Percentiles rank a stretch among this genome's conserved stretches.
These are phyloP conservation scores for Coniella lustricola DNA, from an alignment of 2,329 filamentous ascomycete genomes.

Conservation along the genomic window DNA sequence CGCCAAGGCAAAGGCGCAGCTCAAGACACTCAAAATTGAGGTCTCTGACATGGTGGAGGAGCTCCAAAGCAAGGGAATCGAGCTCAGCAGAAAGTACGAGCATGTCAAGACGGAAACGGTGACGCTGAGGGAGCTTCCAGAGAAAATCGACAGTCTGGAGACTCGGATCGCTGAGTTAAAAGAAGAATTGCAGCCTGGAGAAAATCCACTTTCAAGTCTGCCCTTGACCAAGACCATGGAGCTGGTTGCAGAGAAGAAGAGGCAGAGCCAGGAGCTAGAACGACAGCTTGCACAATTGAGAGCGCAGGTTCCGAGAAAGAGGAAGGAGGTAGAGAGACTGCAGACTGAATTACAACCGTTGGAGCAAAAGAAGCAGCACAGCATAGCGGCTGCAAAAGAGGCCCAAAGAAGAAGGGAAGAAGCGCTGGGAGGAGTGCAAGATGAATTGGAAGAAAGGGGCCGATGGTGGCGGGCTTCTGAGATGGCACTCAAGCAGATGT, in stretches of 20 bases:
- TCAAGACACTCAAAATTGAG: conserved; percentile 75
- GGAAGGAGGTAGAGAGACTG: conserved; percentile 59
- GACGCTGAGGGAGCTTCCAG: conserved; percentile 44
- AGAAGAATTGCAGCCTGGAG: conserved; percentile 29
- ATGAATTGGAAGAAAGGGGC: conserved; percentile 69
- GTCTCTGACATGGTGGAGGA: conserved; percentile 66
- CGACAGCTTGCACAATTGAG: conserved; percentile 57
- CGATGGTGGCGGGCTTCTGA: conserved; percentile 71
- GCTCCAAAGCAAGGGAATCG: conserved; percentile 58
- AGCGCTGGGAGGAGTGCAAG: conserved; percentile 56
- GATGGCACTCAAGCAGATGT: conserved; percentile 51
- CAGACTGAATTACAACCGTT: conserved; percentile 61
- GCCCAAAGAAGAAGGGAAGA: conserved; percentile 62
- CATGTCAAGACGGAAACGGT: conserved; percentile 40
- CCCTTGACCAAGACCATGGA: conserved; percentile 51
- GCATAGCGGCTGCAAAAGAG: conserved; percentile 61
- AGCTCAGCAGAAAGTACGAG: conserved; percentile 50
- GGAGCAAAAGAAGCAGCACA: conserved; percentile 59
- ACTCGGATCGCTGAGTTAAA: conserved; percentile 39
- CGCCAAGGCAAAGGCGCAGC: conserved; percentile 61
- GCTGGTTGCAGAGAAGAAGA: conserved; percentile 43
- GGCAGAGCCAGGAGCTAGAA: conserved; percentile 49
- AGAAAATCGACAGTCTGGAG: conserved; percentile 42
- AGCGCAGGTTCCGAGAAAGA: conserved; percentile 56
- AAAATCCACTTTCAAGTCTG: conserved; percentile 43